A percentile compares a stretch with the other conserved stretches of the same genome.
Evolutionary conservation across 208 protist genomes (phyloP).

Genomic region (Crithidia bombi): DNA sequence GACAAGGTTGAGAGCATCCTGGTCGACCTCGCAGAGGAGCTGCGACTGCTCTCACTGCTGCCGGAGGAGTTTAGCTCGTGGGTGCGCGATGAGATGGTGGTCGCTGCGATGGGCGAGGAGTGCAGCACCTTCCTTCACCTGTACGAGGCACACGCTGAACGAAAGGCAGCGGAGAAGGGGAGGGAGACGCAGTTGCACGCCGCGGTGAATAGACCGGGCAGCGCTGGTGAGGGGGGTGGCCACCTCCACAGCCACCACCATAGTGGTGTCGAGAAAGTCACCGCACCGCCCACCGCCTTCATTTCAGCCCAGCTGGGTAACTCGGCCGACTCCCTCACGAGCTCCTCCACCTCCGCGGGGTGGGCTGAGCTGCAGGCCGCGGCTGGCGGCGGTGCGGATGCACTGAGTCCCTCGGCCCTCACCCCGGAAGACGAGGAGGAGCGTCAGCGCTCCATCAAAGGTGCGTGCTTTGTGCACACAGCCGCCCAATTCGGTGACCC

Average conservation of each 20-base stretch:
- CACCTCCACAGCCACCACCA: background rate
- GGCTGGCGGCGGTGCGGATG: background rate
- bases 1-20: constrained; percentile 79
- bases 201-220: too few species aligned
- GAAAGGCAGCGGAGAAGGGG: background rate
- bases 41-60: constrained; percentile 68
- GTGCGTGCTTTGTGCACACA: constrained; percentile 44
- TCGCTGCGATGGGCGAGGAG: constrained; percentile 34
- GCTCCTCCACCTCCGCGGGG: background rate
- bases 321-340: background rate
- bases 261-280: background rate
- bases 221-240: too few species aligned
- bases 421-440: constrained; percentile 39
- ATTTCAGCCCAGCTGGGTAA: background rate
- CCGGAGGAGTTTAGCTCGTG: constrained; percentile 70
- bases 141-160: constrained; percentile 26
- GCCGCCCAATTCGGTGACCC: constrained; percentile 71
- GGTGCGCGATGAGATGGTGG: constrained; percentile 62
- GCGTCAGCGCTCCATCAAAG: constrained; percentile 44
- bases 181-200: background rate
- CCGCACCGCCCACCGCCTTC: background rate
- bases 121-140: constrained; percentile 19
- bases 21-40: constrained; percentile 65
- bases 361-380: constrained; percentile 7
- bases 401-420: background rate